Evolutionary conservation across 1,139 yeast genomes (phyloP), one percentile per base, ranked within the genome.

Genomic region (Pichia cactophila): DNA sequence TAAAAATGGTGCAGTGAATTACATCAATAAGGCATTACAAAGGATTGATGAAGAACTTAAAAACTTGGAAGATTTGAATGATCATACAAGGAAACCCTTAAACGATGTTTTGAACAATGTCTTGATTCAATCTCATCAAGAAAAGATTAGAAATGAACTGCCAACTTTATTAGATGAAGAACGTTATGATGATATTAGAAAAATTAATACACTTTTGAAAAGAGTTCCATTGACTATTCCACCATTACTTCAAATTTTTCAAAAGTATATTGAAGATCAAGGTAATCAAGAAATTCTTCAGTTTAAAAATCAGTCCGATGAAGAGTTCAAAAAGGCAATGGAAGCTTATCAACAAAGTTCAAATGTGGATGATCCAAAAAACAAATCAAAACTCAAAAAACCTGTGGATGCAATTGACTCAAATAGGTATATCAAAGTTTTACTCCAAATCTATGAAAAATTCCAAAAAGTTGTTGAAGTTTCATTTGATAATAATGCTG

Each of bases 1-100:
- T 5, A 77, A 79, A 41, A 86, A 88, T 65, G 85, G 89, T 58
- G 95, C 90, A 46, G 92, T 90, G 39, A 96, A 88, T 62, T 92
- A 92, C 68, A 83, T 92, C 80, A 81, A 79, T 57, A 87, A 85
- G 65, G 95, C 96, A 46, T 90, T 86, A 60, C 74, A 78, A 44
- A 75, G 97, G 55, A 78, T 92, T 45, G 78, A 79, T 39, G 96
- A 89, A 64, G 98, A 92, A 68, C 79, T 83, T 51, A 77, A 82
- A 45, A 75, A 95, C 46, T 81, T 92, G 53, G 83, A 82, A 54
- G 77, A 83, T 64, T 86, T 86, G 62, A 96, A 90, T 66, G 95
- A 88, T 49, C 90, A 86, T 62, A 86, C 96, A 17, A 86, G 86
- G 63, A 79, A 81, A 57, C 81, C 83, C 44, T 75, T 92, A 53